Base-by-base conservation (phyloP, 768 basidiomycete genomes). In the Peribolospora baueri region DNA sequence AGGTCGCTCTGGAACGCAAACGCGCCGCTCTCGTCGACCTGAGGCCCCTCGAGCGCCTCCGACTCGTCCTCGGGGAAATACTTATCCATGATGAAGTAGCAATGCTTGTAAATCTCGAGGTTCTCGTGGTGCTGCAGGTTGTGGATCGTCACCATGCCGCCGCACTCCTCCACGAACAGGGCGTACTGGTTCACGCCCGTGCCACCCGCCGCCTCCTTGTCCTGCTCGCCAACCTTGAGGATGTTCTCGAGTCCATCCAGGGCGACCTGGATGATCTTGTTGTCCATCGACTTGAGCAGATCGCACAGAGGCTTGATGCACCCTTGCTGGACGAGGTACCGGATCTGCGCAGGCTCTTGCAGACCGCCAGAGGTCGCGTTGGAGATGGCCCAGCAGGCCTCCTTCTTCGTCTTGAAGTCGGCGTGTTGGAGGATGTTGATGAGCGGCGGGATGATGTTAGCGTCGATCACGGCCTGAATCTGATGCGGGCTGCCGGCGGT, bases 111-210 rank as follows among this genome's bases (percentile, higher is more conserved):
- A 63, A 98, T 97, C 63, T 97, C 91, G 70, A 95, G 70, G 71
- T 98, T 98, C 72, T 98, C 91, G 69, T 97, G 93, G 69, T 91
- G 88, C 71, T 98, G 93, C 54, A 97, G 78, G 69, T 95, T 90
- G 74, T 98, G 91, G 67, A 98, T 95, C 14, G 87, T 84, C 61
- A 87, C 77, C 93, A 98, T 97, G 53, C 93, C 93, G 56, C 93
- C 90, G 7, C 90, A 90, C 70, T 98, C 93, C 69, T 98, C 93
- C 48, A 97, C 86, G 62, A 73, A 97, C 57, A 82, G 70, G 10
- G 93, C 91, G 68, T 95, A 98, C 63, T 85, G 80, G 69, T 98
- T 98, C 37, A 78, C 74, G 8, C 76, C 84, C 47, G 84, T 83
- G 51, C 82, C 80, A 14, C 84, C 86, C 10, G 72, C 74, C 46